Base-by-base conservation (phyloP, 306 rosid genomes). In the Quercus berberidifolia region DNA sequence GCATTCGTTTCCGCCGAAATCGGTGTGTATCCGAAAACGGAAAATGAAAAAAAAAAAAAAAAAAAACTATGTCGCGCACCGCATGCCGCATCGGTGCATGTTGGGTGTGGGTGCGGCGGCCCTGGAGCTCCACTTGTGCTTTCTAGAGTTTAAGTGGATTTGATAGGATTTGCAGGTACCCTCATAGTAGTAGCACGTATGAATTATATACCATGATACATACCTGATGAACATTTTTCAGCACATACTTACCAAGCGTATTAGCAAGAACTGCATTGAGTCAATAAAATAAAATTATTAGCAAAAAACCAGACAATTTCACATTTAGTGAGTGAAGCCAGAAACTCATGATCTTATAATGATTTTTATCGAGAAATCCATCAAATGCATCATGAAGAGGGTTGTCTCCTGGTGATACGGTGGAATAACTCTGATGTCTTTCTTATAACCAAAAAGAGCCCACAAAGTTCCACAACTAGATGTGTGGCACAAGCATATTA, bases 211-310 rank as follows among this genome's bases (percentile, higher is more conserved):
- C 23, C 28, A 54, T n/a, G 3, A 69, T 35, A 69, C 52, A 60
- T 92, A 94, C 97, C 94, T 92, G 93, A 73, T 76, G 88, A 72
- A 88, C 90, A 76, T 73, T 91, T 84, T 90, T 89, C 7, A 90
- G 89, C 71, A 88, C 63, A 76, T 76, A 83, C 78, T 84, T 87
- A 78, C 88, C 94, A 59, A 91, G 74, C 28, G 60, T 28, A 38
- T 15, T 56, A 13, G 84, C 85, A 76, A 94, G 1, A 77, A 54
- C 97, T 94, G 96, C 88, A 81, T 33, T 18, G 7, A 67, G 23
- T 17, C 55, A 85, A 83, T 31, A 69, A 28, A 78, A 49, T 43
- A 74, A 72, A 72, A 71, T 63, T 70, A 71, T 62, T 52, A 76
- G 60, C 62, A 79, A 23, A 43, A 68, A 78, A 64, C 13, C 23